These are phyloP conservation scores for Acer negundo DNA, from an alignment of 345 rosid species.

Conservation along the genomic window DNA sequence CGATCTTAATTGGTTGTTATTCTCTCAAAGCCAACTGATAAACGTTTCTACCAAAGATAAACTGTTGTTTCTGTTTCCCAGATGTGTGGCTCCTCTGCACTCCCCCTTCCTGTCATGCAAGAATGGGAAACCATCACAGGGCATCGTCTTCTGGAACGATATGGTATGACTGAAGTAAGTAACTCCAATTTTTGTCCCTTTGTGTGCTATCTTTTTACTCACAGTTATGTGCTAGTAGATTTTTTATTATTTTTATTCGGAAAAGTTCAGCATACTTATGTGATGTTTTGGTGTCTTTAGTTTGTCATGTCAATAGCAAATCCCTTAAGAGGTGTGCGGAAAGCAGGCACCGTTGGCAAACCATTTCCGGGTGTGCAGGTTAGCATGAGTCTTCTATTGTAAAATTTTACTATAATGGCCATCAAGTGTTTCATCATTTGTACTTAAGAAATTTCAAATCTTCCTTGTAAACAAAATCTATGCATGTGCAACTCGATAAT, in stretches of 20 bases:
- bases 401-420: slow-evolving; percentile 7
- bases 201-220: slow-evolving; percentile 7
- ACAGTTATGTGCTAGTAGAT: neutral
- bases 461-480: neutral
- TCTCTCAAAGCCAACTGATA: neutral
- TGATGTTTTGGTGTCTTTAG: slow-evolving; percentile 40
- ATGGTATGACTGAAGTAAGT: slow-evolving; percentile 97
- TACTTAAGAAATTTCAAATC: neutral
- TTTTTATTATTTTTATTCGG: neutral
- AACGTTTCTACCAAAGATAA: slow-evolving; percentile 1
- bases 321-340: slow-evolving; percentile 73
- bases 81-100: slow-evolving; percentile 99
- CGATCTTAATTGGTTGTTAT: neutral
- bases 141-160: slow-evolving; percentile 93
- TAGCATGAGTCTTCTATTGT: slow-evolving; percentile 22
- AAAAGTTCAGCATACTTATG: slow-evolving; percentile 4
- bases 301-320: slow-evolving; percentile 96
- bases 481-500: slow-evolving; percentile 1
- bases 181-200: slow-evolving; percentile 9
- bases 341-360: slow-evolving; percentile 96
- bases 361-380: slow-evolving; percentile 98
- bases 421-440: neutral
- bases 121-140: slow-evolving; percentile 95
- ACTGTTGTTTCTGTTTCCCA: slow-evolving; percentile 25
- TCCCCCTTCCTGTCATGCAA: slow-evolving; percentile 92